Conservation (phyloP, 495 filamentous ascomycete species). For the Daldinia decipiens region DNA sequence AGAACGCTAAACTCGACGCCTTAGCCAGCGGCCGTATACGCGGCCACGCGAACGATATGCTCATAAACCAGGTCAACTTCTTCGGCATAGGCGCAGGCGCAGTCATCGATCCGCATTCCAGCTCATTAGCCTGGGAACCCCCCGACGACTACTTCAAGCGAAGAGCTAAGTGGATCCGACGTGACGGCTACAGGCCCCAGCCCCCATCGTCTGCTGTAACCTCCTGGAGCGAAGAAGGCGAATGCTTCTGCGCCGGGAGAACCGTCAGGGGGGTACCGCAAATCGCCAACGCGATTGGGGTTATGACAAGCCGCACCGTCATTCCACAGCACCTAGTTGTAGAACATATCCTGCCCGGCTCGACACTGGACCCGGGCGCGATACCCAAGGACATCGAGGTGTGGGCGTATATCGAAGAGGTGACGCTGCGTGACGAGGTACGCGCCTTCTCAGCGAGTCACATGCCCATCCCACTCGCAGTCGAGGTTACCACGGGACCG, state of each 20-base stretch:
- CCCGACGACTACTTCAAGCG: neutral
- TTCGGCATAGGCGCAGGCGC: constrained; percentile 53
- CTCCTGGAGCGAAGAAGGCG: constrained; percentile 68
- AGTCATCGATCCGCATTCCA: constrained; percentile 41
- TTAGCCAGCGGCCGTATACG: constrained; percentile 44
- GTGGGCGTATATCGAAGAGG: constrained; percentile 60
- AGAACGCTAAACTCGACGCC: constrained; percentile 50
- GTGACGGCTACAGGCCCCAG: constrained; percentile 39
- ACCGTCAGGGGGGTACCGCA: constrained; percentile 35
- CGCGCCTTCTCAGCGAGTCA: constrained; percentile 45
- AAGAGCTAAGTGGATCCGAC: constrained; percentile 37
- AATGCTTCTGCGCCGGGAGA: constrained; percentile 72
- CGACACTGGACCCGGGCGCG: constrained; percentile 62
- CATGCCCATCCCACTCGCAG: constrained; percentile 39
- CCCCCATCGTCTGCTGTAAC: constrained; percentile 58
- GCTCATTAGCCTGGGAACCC: constrained; percentile 44
- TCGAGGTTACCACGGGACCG: neutral
- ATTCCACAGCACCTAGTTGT: constrained; percentile 67
- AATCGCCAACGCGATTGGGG: constrained; percentile 55
- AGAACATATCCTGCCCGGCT: constrained; percentile 68
- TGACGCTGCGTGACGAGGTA: constrained; percentile 43
- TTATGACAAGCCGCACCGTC: constrained; percentile 59
- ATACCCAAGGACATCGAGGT: constrained; percentile 71
- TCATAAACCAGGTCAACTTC: constrained; percentile 55
- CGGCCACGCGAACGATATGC: constrained; percentile 38